Percentiles rank a stretch among this genome's conserved stretches.
These are phyloP conservation scores for Paxillus rubicundulus DNA, from an alignment of 768 basidiomycete genomes.

Conservation along the genomic window DNA sequence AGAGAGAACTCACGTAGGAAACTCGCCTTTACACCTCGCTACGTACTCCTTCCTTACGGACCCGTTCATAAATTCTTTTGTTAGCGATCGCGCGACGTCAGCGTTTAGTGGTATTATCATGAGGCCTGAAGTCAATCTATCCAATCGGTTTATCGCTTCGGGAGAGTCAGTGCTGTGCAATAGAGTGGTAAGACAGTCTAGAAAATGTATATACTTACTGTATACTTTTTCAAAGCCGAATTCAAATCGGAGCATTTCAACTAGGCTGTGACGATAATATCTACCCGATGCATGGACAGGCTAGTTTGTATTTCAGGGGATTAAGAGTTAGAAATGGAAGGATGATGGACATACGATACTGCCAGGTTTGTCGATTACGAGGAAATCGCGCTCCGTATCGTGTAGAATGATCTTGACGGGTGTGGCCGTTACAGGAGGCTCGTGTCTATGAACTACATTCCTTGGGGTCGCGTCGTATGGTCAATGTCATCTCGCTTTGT, in stretches of 20 bases:
- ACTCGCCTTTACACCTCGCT: slow-evolving; percentile 80
- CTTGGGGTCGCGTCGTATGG: slow-evolving; percentile 36
- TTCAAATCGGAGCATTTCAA: slow-evolving; percentile 82
- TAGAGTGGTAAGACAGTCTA: background rate
- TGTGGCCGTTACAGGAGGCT: slow-evolving; percentile 87
- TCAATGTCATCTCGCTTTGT: background rate
- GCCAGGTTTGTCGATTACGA: slow-evolving; percentile 96
- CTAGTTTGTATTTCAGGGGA: slow-evolving; percentile 34
- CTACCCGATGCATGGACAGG: slow-evolving; percentile 92
- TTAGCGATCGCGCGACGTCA: slow-evolving; percentile 64
- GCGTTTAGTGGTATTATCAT: slow-evolving; percentile 88
- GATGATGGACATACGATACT: slow-evolving; percentile 74
- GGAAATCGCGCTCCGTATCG: slow-evolving; percentile 76
- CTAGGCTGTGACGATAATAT: slow-evolving; percentile 84
- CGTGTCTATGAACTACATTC: slow-evolving; percentile 94
- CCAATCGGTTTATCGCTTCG: slow-evolving; percentile 89
- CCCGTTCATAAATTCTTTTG: slow-evolving; percentile 78
- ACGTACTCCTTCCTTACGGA: slow-evolving; percentile 90
- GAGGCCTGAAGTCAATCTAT: slow-evolving; percentile 90
- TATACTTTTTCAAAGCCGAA: slow-evolving; percentile 80
- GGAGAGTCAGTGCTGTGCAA: background rate
- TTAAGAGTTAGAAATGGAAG: background rate
- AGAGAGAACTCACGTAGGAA: slow-evolving; percentile 67
- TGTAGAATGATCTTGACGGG: slow-evolving; percentile 78
- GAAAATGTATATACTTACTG: slow-evolving; percentile 51